Evolutionary conservation across 2,329 filamentous ascomycete species (phyloP).

Genomic region (Botryosphaeria dothidea): DNA sequence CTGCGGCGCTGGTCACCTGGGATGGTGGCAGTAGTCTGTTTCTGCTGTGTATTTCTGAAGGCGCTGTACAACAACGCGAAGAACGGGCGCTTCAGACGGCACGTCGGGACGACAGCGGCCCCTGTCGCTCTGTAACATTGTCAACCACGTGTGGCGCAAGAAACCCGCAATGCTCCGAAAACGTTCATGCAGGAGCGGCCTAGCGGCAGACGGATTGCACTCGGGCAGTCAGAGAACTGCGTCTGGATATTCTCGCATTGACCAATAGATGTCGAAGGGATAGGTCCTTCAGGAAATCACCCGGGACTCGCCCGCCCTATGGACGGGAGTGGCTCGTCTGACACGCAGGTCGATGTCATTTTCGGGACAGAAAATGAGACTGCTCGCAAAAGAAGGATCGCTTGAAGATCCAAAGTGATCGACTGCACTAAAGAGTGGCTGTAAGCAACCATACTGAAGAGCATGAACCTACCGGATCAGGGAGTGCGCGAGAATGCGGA

Average conservation of each 20-base stretch:
- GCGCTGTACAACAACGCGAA: background rate
- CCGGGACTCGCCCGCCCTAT: background rate
- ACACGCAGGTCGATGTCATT: slow-evolving; percentile 11
- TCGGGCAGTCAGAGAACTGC: background rate
- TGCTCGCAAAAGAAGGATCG: background rate
- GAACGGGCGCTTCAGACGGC: background rate
- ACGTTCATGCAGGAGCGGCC: background rate
- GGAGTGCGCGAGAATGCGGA: slow-evolving; percentile 3
- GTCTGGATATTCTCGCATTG: background rate
- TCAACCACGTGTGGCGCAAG: background rate
- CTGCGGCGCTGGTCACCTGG: slow-evolving; percentile 10
- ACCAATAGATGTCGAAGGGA: background rate
- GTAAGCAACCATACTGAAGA: background rate
- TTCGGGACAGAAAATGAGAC: background rate
- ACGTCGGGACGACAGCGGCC: background rate
- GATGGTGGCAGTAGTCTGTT: slow-evolving; percentile 2
- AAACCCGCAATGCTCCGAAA: background rate
- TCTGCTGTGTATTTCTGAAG: background rate
- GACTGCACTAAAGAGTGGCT: background rate
- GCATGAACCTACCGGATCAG: background rate
- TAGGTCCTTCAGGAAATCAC: background rate
- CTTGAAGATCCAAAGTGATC: background rate
- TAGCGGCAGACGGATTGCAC: no score
- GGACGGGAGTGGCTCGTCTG: slow-evolving; percentile 11
- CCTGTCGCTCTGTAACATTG: background rate